Conservation (phyloP, 2,329 filamentous ascomycete genomes). For the Pestalotiopsis sp. region DNA sequence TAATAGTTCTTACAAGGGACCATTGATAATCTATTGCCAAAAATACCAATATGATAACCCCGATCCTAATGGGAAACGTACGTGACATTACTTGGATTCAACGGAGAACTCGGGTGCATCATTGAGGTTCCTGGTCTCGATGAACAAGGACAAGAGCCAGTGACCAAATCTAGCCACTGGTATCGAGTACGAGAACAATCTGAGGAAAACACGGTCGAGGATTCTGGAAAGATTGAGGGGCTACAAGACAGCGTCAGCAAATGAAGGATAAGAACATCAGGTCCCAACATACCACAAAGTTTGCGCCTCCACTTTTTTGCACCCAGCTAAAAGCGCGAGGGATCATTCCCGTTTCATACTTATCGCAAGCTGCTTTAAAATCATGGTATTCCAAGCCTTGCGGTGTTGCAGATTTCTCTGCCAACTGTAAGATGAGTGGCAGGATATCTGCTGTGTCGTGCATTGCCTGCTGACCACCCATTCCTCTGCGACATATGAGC, state of each 20-base stretch:
- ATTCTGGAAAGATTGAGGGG: slow-evolving; percentile 1
- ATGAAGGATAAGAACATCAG: background rate
- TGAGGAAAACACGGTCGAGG: background rate
- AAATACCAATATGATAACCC: background rate
- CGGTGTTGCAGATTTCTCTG: background rate
- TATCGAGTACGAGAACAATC: background rate
- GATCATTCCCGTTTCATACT: slow-evolving; percentile 15
- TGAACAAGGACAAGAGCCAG: background rate
- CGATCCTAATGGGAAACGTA: background rate
- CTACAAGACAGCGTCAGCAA: background rate
- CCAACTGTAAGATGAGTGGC: slow-evolving; percentile 12
- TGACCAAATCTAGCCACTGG: background rate
- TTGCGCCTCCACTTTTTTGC: slow-evolving; percentile 8
- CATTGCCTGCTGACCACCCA: slow-evolving; percentile 25
- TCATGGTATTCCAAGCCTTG: background rate
- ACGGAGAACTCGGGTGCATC: slow-evolving; percentile 4
- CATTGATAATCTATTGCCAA: background rate
- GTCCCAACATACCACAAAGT: background rate
- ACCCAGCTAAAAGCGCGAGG: slow-evolving; percentile 17
- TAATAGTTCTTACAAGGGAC: background rate
- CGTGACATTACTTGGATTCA: background rate
- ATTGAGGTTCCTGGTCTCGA: background rate
- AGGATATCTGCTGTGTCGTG: slow-evolving; percentile 20
- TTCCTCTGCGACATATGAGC: slow-evolving; percentile 15
- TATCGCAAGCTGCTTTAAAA: background rate